A percentile compares a stretch with the other conserved stretches of the same genome.
Evolutionary conservation across 108 stramenopile species (phyloP).

Genomic region (Fragilaria crotonensis): DNA sequence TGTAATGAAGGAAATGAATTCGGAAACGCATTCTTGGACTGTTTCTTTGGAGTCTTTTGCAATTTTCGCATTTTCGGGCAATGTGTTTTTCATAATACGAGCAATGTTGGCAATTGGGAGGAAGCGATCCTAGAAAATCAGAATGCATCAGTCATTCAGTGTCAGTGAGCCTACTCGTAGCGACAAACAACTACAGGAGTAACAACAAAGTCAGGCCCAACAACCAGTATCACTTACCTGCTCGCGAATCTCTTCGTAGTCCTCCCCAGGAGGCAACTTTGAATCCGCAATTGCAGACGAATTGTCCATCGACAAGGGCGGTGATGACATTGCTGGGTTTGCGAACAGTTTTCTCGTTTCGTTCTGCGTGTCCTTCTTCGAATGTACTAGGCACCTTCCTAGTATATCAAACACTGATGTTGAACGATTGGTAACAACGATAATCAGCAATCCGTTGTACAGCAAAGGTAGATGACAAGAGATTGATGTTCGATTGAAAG

Average conservation of each 20-base stretch:
- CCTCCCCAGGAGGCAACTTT: slow-evolving; percentile 49
- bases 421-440: too few relatives aligned
- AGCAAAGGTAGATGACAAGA: too few relatives aligned
- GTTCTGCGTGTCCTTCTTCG: too few relatives aligned
- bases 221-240: slow-evolving; percentile 30
- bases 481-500: too few relatives aligned
- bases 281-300: slow-evolving; percentile 26
- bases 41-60: slow-evolving; percentile 99
- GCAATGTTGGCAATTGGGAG: slow-evolving; percentile 99
- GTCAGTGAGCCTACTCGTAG: background rate
- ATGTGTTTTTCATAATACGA: slow-evolving; percentile 97
- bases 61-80: slow-evolving; percentile 98
- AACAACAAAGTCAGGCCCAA: background rate
- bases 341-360: too few relatives aligned
- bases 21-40: slow-evolving; percentile 98
- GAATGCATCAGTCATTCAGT: background rate
- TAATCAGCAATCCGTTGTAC: too few relatives aligned
- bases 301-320: background rate
- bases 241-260: slow-evolving; percentile 72
- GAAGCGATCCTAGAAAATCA: slow-evolving; percentile 87
- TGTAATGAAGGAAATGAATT: slow-evolving; percentile 99
- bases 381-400: too few relatives aligned
- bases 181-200: background rate
- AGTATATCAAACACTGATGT: too few relatives aligned
- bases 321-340: slow-evolving; percentile 1